Base-by-base conservation (phyloP, 768 basidiomycete genomes). In the Crassisporium funariophilum region DNA sequence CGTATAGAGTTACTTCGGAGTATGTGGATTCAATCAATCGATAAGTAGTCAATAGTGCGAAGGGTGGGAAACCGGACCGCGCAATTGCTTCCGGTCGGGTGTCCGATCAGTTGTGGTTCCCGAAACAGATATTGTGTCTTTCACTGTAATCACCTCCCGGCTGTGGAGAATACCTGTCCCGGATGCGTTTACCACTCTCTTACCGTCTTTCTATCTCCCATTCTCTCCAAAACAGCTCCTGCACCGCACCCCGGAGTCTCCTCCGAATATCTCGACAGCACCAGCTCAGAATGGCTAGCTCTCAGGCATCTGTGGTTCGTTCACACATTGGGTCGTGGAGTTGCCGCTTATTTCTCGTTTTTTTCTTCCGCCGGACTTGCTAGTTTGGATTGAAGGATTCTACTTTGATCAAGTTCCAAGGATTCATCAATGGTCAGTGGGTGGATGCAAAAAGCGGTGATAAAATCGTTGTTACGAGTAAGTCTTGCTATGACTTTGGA, bases 361-460 rank as follows among this genome's bases (percentile, higher is more conserved):
- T 20, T 15, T 34, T 16, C 17, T 31, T 15, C 21, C 22, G 46
- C 44, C 20, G 20, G 31, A 22, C 37, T 29, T 17, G 47, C 13
- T 47, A 87, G 85, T 84, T 85, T 65, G 84, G 82, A 25, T 74
- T 98, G 50, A 88, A 85, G 59, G 94, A 98, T 59, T 62, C 84
- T 0, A 76, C 78, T 4, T 66, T 98, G 47, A 72, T 95, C 60
- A 86, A 83, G 56, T 79, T 80, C 20, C 82, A 91, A 67, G 90
- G 78, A 0, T 78, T 85, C 49, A 88, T 98, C 62, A 80, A 84
- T 59, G 95, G 94, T 0, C 81, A 93, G 65, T 93, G 91, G 88
- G 72, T 91, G 2, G 83, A 88, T 52, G 84, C 90, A n/a, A 78
- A 79, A 53, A 82, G 79, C 35, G 85, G 87, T 5, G 81, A 77